Evolutionary conservation across 73 alveolate genomes (phyloP).

Genomic region (Diophrys sp.): DNA sequence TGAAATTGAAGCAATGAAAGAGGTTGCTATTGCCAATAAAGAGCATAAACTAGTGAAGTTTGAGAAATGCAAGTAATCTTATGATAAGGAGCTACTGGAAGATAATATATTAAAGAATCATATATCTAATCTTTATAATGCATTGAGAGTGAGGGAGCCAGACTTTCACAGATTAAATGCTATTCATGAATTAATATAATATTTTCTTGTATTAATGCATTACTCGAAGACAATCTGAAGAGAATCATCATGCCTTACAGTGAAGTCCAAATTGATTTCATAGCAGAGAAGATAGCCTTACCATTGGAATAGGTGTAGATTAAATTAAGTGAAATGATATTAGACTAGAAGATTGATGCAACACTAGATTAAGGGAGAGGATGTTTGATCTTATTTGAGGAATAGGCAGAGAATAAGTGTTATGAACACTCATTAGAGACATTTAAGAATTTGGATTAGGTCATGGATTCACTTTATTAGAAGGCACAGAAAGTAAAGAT

Average conservation of each 20-base stretch:
- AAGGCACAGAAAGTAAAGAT: conserved; percentile 35
- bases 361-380: conserved; percentile 91
- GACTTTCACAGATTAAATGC: too few species aligned
- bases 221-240: conserved; percentile 81
- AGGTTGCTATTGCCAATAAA: conserved; percentile 71
- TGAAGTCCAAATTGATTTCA: conserved; percentile 77
- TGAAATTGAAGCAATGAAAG: conserved; percentile 87
- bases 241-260: conserved; percentile 86
- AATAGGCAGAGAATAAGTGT: conserved; percentile 31
- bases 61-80: conserved; percentile 64
- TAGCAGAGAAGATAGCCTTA: conserved; percentile 68
- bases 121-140: conserved; percentile 67
- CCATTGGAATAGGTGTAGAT: conserved; percentile 56
- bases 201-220: too few species aligned
- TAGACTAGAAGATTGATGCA: conserved; percentile 90
- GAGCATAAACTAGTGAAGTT: conserved; percentile 67
- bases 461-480: conserved; percentile 44
- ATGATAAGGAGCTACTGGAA: conserved; percentile 67
- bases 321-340: conserved; percentile 82
- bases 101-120: conserved; percentile 72
- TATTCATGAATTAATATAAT: too few species aligned
- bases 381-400: conserved; percentile 84
- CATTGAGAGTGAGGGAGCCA: too few species aligned
- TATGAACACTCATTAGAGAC: conserved; percentile 18
- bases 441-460: conserved; percentile 27